phyloP scores from a whole-genome alignment of 768 basidiomycete species.

The Dendrothele bispora region DNA sequence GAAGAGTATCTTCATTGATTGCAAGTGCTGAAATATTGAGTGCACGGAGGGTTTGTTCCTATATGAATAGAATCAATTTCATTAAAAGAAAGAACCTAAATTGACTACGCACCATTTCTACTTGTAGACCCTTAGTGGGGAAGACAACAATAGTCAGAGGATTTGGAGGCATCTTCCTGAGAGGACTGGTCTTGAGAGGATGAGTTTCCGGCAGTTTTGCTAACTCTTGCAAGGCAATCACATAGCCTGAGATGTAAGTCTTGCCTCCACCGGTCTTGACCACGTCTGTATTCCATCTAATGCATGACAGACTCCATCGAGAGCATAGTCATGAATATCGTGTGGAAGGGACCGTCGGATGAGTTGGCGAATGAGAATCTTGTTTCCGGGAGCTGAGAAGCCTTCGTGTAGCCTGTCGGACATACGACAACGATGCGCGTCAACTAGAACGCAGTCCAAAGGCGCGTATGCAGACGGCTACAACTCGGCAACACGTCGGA shows the following conservation, averaged over 20 bases:
- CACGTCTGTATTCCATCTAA: conserved; percentile 20
- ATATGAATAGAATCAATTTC: background rate
- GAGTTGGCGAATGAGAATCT: background rate
- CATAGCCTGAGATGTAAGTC: conserved; percentile 17
- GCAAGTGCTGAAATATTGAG: conserved; percentile 4
- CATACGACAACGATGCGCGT: too few relatives aligned
- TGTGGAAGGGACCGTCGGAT: conserved; percentile 1
- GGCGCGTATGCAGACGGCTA: too few relatives aligned
- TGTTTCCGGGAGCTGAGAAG: background rate
- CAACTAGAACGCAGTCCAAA: too few relatives aligned
- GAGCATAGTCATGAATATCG: conserved; percentile 20
- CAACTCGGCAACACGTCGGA: too few relatives aligned
- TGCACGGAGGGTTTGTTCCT: background rate
- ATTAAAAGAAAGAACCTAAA: background rate
- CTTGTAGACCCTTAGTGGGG: conserved; percentile 22
- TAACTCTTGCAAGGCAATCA: conserved; percentile 17
- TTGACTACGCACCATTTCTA: conserved; percentile 20
- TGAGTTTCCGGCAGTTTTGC: conserved; percentile 15
- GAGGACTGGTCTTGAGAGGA: background rate
- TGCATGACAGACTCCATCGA: conserved; percentile 21
- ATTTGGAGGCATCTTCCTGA: conserved; percentile 10
- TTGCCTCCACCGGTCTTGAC: conserved; percentile 20
- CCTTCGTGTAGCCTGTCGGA: too few relatives aligned
- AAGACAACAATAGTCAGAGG: conserved; percentile 23
- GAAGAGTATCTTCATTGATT: conserved; percentile 13